These are phyloP conservation scores for Coleophoma cylindrospora DNA, from an alignment of 2,329 filamentous ascomycete genomes.

Conservation along the genomic window DNA sequence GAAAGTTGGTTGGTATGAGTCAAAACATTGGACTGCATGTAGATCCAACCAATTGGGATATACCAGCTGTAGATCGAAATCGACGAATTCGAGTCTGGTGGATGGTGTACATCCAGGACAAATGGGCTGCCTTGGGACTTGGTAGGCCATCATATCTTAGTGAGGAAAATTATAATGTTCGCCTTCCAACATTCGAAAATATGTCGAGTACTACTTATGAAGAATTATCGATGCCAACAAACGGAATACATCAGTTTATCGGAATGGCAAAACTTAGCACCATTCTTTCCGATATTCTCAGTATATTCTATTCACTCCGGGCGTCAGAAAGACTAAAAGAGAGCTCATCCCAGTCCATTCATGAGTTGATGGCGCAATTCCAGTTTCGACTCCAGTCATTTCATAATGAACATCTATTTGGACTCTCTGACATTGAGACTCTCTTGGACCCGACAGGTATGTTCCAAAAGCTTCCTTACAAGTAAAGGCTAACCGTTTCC, in stretches of 20 bases:
- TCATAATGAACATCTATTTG: not conserved
- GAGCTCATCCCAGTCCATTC: not conserved
- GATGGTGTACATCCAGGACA: constrained; percentile 60
- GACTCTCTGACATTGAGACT: not conserved
- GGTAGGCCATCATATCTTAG: constrained; percentile 40
- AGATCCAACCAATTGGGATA: constrained; percentile 12
- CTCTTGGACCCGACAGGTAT: constrained; percentile 2
- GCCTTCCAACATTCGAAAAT: constrained; percentile 39
- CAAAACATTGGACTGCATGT: constrained; percentile 16
- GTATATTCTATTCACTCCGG: constrained; percentile 36
- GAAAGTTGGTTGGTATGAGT: constrained; percentile 4
- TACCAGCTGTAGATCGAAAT: constrained; percentile 12
- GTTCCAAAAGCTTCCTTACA: not conserved
- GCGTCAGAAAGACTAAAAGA: constrained; percentile 1
- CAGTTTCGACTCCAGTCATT: not conserved
- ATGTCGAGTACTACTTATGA: constrained; percentile 19
- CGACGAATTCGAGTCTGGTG: constrained; percentile 54
- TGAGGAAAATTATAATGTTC: constrained; percentile 11
- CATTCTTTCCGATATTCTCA: constrained; percentile 43
- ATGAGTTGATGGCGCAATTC: not conserved
- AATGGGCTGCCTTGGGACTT: constrained; percentile 51
- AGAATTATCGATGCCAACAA: constrained; percentile 28
- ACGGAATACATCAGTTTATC: constrained; percentile 29
- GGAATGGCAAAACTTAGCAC: constrained; percentile 41
- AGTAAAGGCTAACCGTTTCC: not conserved